Base-by-base conservation (phyloP, 805 yeast genomes). In the Hanseniaspora jakobsenii region DNA sequence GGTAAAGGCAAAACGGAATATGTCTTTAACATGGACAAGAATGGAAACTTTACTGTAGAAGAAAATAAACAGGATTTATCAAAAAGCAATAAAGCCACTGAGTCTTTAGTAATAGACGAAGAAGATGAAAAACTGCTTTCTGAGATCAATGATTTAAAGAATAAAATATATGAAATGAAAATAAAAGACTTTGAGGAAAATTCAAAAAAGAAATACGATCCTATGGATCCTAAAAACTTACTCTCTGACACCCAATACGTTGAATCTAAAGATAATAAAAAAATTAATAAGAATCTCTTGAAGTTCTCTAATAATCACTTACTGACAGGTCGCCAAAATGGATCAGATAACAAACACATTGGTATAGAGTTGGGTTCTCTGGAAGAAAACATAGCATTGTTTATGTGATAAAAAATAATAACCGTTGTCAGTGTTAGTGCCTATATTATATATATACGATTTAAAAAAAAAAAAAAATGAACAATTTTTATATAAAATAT, bases 1-100 rank as follows among this genome's bases (percentile, higher is more conserved):
- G 96, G 95, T 0, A 70, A 85, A 36, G 87, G 89, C 3, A 75
- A 75, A 49, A 74, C 72, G 47, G 81, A 81, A 1, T 66, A 91
- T 38, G 84, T 81, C 51, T 78, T 91, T 70, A 75, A 79, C 16
- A 77, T 91, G 18, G 69, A 68, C 4, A 68, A 72, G 32, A 80
- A 87, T 48, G 94, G 95, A 7, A 83, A 83, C 55, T 94, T 83
- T 2, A 66, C 69, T 8, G 66, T 81, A 66, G 70, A 68, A 16
- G 85, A 78, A 44, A 57, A 56, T 1, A 56, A 54, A n/a, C 60
- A 51, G 36, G 48, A 52, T 17, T 46, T 52, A 17, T 51, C 50
- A 0, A 53, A 51, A 4, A 47, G 49, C 4, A 49, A 51, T 19
- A 61, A 63, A 6, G 52, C 50, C 42, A 52, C 57, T 6, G 62